These are phyloP conservation scores for Pleurotus giganteus DNA, from an alignment of 768 basidiomycete species.

Conservation along the genomic window DNA sequence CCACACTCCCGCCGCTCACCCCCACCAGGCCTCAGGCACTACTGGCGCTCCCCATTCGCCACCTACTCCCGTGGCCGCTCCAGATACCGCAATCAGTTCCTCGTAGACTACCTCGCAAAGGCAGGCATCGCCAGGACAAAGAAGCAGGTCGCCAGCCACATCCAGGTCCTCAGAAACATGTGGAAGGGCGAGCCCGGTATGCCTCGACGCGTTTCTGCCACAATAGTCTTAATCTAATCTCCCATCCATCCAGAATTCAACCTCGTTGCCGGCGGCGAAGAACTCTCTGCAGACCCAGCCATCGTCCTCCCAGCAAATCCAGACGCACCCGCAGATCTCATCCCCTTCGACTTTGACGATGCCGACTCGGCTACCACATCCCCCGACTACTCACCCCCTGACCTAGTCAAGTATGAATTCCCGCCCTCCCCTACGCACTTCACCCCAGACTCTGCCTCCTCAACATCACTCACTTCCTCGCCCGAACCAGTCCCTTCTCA, in stretches of 20 bases:
- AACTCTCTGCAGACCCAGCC: constrained; percentile 52
- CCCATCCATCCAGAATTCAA: constrained; percentile 53
- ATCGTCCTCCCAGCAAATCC: constrained; percentile 53
- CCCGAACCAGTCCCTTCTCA: constrained; percentile 28
- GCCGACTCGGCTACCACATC: constrained; percentile 38
- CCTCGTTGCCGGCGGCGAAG: constrained; percentile 79
- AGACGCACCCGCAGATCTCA: constrained; percentile 52
- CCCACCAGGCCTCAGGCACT: constrained; percentile 57
- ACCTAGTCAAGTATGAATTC: constrained; percentile 38
- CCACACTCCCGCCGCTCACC: constrained; percentile 9
- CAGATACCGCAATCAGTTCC: constrained; percentile 81
- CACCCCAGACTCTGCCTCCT: constrained; percentile 14
- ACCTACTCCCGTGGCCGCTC: constrained; percentile 74
- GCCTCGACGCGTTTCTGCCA: constrained; percentile 15
- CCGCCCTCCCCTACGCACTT: constrained; percentile 38
- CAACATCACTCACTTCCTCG: constrained; percentile 18
- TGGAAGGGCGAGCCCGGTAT: constrained; percentile 81
- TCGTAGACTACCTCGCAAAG: constrained; percentile 76
- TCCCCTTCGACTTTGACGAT: constrained; percentile 46
- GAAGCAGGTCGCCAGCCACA: constrained; percentile 89
- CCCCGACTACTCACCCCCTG: constrained; percentile 45
- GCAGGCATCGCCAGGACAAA: constrained; percentile 71
- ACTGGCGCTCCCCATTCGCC: constrained; percentile 81
- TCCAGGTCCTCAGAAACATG: constrained; percentile 84
- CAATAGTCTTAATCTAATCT: constrained; percentile 16